Conservation (phyloP, 495 filamentous ascomycete species). For the Talaromyces borbonicus region DNA sequence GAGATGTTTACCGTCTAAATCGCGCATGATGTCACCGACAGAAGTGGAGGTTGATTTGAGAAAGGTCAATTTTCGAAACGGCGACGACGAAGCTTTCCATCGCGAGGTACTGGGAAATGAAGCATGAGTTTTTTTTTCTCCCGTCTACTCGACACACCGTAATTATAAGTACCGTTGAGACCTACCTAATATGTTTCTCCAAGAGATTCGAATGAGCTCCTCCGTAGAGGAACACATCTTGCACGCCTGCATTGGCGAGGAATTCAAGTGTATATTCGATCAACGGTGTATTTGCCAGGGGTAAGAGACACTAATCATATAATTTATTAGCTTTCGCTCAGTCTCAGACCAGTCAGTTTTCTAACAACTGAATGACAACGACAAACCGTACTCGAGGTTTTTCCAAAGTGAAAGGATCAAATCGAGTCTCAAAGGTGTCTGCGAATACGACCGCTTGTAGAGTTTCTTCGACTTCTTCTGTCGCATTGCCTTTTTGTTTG, state of each 20-base stretch:
- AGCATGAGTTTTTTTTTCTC: no score
- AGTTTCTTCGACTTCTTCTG: conserved; percentile 69
- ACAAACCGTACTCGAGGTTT: conserved; percentile 62
- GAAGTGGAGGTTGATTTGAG: conserved; percentile 81
- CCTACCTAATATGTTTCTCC: conserved; percentile 69
- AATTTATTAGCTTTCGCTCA: no score
- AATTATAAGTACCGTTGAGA: no score
- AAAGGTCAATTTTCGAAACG: conserved; percentile 74
- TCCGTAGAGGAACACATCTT: conserved; percentile 87
- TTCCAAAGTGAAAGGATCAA: conserved; percentile 81
- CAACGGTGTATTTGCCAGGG: conserved; percentile 83
- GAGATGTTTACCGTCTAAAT: conserved; percentile 77
- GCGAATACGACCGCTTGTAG: conserved; percentile 88
- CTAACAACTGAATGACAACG: not conserved
- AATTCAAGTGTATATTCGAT: conserved; percentile 98
- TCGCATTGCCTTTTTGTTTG: conserved; percentile 46
- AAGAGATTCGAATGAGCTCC: conserved; percentile 83
- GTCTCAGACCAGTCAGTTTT: no score
- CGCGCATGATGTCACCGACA: conserved; percentile 89
- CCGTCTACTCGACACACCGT: no score
- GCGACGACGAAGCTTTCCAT: conserved; percentile 63
- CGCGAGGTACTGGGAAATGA: conserved; percentile 43
- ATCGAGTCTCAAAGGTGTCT: conserved; percentile 88
- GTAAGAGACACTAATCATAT: conserved; percentile 77
- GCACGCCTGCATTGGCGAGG: conserved; percentile 83